A percentile compares a stretch with the other conserved stretches of the same genome.
These are phyloP conservation scores for Fusarium liriodendri DNA, from an alignment of 2,329 filamentous ascomycete species.

Conservation along the genomic window DNA sequence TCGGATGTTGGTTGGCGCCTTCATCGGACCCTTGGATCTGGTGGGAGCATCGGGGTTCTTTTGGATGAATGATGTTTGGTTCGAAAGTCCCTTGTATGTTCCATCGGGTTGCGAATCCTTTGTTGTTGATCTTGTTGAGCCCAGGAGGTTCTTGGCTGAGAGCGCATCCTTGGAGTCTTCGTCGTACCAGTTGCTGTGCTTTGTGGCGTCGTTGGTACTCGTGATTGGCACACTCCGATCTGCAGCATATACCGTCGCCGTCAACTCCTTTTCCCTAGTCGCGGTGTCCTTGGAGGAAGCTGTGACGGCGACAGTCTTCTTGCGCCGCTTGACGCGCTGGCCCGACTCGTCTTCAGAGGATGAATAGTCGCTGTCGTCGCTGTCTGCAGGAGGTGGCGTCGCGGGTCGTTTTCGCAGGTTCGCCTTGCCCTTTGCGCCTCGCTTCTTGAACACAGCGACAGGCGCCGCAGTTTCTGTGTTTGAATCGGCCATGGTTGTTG, in stretches of 20 bases:
- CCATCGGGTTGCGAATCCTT: conserved; percentile 64
- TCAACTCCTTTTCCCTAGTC: conserved; percentile 51
- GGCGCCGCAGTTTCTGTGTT: conserved; percentile 53
- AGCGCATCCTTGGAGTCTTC: conserved; percentile 67
- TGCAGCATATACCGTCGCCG: conserved; percentile 67
- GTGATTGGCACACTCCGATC: conserved; percentile 72
- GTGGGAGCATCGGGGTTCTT: conserved; percentile 81
- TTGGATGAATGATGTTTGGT: conserved; percentile 79
- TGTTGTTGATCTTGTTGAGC: conserved; percentile 60
- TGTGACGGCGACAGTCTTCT: conserved; percentile 74
- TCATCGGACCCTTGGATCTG: conserved; percentile 83
- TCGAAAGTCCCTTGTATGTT: conserved; percentile 81
- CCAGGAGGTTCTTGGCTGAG: conserved; percentile 66
- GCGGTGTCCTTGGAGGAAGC: conserved; percentile 67
- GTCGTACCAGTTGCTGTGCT: conserved; percentile 89
- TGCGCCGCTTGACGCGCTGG: conserved; percentile 82
- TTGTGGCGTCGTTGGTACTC: conserved; percentile 87
- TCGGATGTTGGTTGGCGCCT: conserved; percentile 88
- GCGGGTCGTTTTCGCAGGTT: conserved; percentile 84
- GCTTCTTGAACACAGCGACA: conserved; percentile 85
- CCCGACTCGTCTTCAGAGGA: conserved; percentile 83
- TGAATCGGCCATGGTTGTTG: conserved; percentile 34
- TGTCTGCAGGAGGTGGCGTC: conserved; percentile 77
- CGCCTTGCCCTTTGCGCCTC: conserved; percentile 79
- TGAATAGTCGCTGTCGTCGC: conserved; percentile 71